These are phyloP conservation scores for Sporormia fimetaria DNA, from an alignment of 495 filamentous ascomycete species.

Conservation along the genomic window DNA sequence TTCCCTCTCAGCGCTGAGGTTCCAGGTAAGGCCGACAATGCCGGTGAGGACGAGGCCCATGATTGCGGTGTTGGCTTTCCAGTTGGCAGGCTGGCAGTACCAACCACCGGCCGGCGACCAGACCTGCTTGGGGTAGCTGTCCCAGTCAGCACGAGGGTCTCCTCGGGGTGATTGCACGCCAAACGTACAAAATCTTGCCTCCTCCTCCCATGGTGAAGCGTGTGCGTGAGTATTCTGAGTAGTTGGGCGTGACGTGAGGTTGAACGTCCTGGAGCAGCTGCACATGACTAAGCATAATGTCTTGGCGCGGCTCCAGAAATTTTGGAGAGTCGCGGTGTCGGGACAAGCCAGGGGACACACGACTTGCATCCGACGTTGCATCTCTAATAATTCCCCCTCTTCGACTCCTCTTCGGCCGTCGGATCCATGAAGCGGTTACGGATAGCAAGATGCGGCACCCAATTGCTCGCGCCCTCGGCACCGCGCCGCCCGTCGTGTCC, in stretches of 20 bases:
- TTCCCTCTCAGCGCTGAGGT: slow-evolving; percentile 73
- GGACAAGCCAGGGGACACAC: slow-evolving; percentile 20
- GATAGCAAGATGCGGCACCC: slow-evolving; percentile 58
- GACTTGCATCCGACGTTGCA: slow-evolving; percentile 6
- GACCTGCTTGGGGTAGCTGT: slow-evolving; percentile 94
- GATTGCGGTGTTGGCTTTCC: slow-evolving; percentile 88
- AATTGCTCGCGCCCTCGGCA: slow-evolving; percentile 41
- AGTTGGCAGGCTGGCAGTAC: slow-evolving; percentile 90
- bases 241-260: slow-evolving; percentile 8
- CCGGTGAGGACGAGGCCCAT: slow-evolving; percentile 61
- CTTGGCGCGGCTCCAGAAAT: slow-evolving; percentile 19
- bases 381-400: not conserved
- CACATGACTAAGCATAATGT: not conserved
- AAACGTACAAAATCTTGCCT: slow-evolving; percentile 77
- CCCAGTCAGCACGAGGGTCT: not conserved
- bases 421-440: slow-evolving; percentile 58
- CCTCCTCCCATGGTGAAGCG: slow-evolving; percentile 49
- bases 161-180: slow-evolving; percentile 17
- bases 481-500: slow-evolving; percentile 18
- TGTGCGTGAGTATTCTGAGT: not conserved
- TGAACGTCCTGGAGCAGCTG: slow-evolving; percentile 1
- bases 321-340: slow-evolving; percentile 16
- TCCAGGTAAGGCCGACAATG: slow-evolving; percentile 63
- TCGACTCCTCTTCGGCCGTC: slow-evolving; percentile 13
- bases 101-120: slow-evolving; percentile 98